Base-by-base conservation (phyloP, 2,329 filamentous ascomycete genomes). In the Hypoxylon sp. region DNA sequence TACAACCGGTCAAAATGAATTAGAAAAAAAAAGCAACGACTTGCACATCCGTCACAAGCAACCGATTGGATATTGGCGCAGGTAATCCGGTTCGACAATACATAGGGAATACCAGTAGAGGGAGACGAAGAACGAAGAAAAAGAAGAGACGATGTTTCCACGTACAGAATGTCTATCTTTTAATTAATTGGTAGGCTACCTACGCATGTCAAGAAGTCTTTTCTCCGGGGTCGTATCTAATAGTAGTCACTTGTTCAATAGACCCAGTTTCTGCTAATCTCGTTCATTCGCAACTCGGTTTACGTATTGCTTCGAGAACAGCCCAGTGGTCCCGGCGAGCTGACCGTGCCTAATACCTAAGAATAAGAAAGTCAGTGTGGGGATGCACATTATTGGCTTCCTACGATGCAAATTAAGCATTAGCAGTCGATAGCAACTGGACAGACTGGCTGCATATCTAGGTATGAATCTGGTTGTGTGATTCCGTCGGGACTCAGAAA, bases 11-110 rank as follows among this genome's bases (percentile, higher is more conserved):
- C 32, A 40, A 32, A 47, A 21, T 38, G 20, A 26, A 38, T 34
- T 15, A n/a, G n/a, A n/a, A 6, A 25, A 25, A 45, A 55, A 51
- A 58, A 55, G 55, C 51, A 55, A 58, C 34, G 17, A 43, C 25
- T 48, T 23, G 25, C 45, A 41, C 31, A 11, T 48, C 12, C 44
- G 35, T 42, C 51, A 50, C 38, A 54, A 41, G 20, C 31, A 17
- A 27, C 17, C 40, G 35, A 34, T 29, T 34, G 35, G 38, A 11
- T 26, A 9, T 42, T 42, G 31, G 29, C 48, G 11, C 30, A 20
- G 38, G 45, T 34, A 13, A n/a, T n/a, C n/a, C 25, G 12, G 42
- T 35, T 43, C 12, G 21, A 34, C 25, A 31, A 37, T 32, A 37
- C 16, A 45, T 43, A 31, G 49, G 31, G 32, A 36, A 31, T 20